Evolutionary conservation across 179 eudicot species (phyloP).

Genomic region (Kewa caespitosa): DNA sequence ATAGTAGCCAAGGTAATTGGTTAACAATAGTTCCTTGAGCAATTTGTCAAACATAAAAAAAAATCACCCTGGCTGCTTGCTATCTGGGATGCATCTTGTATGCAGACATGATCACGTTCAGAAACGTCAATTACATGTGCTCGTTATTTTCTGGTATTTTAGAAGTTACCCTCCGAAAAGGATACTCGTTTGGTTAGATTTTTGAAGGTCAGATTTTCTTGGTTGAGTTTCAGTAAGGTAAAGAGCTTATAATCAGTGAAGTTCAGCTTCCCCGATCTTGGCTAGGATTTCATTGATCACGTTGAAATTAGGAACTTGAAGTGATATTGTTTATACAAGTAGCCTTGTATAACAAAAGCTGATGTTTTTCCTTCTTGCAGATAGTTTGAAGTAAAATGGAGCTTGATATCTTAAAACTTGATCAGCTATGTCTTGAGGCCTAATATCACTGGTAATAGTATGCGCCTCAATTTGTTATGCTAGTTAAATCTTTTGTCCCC

Average conservation of each 20-base stretch:
- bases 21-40: no score
- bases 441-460: background rate
- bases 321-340: background rate
- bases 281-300: background rate
- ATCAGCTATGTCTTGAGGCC: background rate
- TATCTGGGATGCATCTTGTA: conserved; percentile 10
- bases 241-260: background rate
- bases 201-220: background rate
- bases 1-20: background rate
- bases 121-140: background rate
- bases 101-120: conserved; percentile 22
- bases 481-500: background rate
- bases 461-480: background rate
- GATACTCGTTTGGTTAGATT: background rate
- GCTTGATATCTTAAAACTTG: background rate
- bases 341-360: background rate
- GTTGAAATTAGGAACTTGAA: background rate
- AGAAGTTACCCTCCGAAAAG: background rate
- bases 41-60: no score
- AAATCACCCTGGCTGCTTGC: background rate
- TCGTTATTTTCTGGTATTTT: conserved; percentile 7
- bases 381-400: background rate
- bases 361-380: background rate
- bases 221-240: no score
- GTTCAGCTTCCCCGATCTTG: background rate